These are phyloP conservation scores for Amniculicola lignicola DNA, from an alignment of 495 filamentous ascomycete species.

Conservation along the genomic window DNA sequence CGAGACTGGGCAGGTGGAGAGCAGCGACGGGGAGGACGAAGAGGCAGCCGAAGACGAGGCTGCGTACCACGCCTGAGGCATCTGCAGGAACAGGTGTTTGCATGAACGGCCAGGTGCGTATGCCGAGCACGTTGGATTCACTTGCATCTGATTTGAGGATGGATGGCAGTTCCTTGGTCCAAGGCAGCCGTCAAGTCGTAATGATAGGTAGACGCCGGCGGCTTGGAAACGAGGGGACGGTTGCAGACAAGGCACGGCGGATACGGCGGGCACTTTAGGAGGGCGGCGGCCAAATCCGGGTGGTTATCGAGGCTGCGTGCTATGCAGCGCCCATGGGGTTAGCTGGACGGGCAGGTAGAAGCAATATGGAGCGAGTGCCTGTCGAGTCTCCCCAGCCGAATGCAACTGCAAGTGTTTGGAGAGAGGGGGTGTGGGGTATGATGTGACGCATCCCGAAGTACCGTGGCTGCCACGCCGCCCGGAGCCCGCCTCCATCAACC, in stretches of 20 bases:
- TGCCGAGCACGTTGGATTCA: slow-evolving; percentile 15
- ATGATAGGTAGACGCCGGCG: slow-evolving; percentile 12
- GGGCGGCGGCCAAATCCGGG: slow-evolving; percentile 21
- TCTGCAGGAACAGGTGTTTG: slow-evolving; percentile 4
- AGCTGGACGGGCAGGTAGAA: slow-evolving; percentile 12
- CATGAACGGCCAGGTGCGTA: background rate
- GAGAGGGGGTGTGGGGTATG: background rate
- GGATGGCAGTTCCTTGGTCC: too few species aligned
- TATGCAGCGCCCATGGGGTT: background rate
- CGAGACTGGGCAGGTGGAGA: slow-evolving; percentile 27
- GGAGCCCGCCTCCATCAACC: too few species aligned
- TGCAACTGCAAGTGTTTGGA: slow-evolving; percentile 6
- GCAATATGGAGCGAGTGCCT: slow-evolving; percentile 7
- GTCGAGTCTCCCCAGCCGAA: too few species aligned
- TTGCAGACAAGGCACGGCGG: background rate
- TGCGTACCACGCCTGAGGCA: slow-evolving; percentile 26
- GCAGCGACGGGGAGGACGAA: slow-evolving; percentile 32
- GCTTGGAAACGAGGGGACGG: slow-evolving; percentile 1
- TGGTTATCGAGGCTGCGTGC: slow-evolving; percentile 25
- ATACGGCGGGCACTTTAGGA: background rate
- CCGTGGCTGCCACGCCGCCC: slow-evolving; percentile 2
- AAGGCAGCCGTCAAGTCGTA: background rate
- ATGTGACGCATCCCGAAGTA: slow-evolving; percentile 5
- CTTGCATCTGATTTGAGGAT: slow-evolving; percentile 8
- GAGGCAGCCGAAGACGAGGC: slow-evolving; percentile 28